Base-by-base conservation (phyloP, 495 filamentous ascomycete species). In the Penicillium bialowiezense region DNA sequence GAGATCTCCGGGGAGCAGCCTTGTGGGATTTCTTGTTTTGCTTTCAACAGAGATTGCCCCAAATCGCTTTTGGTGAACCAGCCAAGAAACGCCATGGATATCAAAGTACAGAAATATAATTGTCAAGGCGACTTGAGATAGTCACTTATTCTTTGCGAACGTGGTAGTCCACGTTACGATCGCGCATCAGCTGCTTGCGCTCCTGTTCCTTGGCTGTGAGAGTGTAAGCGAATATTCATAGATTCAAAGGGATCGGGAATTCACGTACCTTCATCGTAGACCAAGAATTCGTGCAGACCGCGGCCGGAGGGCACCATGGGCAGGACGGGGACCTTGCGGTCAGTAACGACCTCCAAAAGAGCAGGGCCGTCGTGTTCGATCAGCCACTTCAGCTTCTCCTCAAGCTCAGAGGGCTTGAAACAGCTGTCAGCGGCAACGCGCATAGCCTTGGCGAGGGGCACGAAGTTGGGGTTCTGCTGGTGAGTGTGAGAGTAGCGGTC, bases 281-380 rank as follows among this genome's bases (percentile, higher is more conserved):
- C 77, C 60, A 96, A 72, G 74, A 97, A 96, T 71, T 98, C 95
- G 63, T 97, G 90, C 55, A 98, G 76, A 50, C 77, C 95, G 50
- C 76, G 82, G 24, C 95, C 93, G 24, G 79, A 84, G 18, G 91
- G 91, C 40, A 98, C 93, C 93, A 97, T 97, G 15, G 93, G 93
- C 43, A 98, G 73, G 13, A 98, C 95, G 36, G 95, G 91, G n/a
- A 97, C 89, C 82, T 97, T 96, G 79, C 95, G 91, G 61, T 79
- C 76, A 40, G 77, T 77, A 44, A 76, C 65, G 26, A 78, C 76
- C 60, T 81, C 78, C 28, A 90, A 73, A 53, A 93, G 74, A 20
- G 87, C 85, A 35, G 89, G 88, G 21, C 88, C 89, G 26, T 91
- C 86, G 20, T 78, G 81, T 45, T 90, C 81, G 52, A 98, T 84